Conservation (phyloP, 345 rosid species). For the Eucalyptus pauciflora region DNA sequence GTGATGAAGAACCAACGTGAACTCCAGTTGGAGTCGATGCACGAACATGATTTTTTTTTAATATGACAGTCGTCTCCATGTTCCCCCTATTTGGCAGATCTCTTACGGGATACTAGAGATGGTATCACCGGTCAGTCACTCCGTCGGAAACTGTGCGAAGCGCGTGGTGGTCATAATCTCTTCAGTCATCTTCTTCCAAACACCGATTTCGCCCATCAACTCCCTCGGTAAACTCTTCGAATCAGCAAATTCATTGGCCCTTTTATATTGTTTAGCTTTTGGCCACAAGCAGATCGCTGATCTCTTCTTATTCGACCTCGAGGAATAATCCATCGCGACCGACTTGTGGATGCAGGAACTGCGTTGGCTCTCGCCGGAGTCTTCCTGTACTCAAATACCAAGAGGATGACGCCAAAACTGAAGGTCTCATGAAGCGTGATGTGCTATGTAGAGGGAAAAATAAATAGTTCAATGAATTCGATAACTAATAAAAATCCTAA, state of each 20-base stretch:
- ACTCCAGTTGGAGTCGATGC: neutral
- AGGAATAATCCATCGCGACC: neutral
- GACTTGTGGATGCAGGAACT: conserved; percentile 38
- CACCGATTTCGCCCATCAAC: conserved; percentile 49
- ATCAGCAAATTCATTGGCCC: neutral
- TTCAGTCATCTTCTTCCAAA: conserved; percentile 59
- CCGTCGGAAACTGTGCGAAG: conserved; percentile 83
- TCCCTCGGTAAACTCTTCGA: conserved; percentile 31
- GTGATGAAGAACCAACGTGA: neutral
- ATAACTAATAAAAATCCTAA: neutral
- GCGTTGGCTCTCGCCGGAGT: conserved; percentile 72
- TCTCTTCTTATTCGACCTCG: neutral
- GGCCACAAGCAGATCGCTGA: neutral
- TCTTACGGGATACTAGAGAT: conserved; percentile 65
- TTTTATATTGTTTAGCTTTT: neutral
- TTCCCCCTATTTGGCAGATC: conserved; percentile 25
- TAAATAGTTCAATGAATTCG: neutral
- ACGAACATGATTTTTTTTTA: neutral
- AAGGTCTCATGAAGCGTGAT: conserved; percentile 17
- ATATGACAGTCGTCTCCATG: neutral
- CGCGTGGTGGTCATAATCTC: conserved; percentile 75
- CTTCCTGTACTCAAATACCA: conserved; percentile 53
- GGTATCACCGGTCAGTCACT: conserved; percentile 81
- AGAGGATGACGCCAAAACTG: conserved; percentile 25
- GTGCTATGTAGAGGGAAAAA: neutral